Base-by-base conservation (phyloP, 768 basidiomycete species). In the Postia placenta region DNA sequence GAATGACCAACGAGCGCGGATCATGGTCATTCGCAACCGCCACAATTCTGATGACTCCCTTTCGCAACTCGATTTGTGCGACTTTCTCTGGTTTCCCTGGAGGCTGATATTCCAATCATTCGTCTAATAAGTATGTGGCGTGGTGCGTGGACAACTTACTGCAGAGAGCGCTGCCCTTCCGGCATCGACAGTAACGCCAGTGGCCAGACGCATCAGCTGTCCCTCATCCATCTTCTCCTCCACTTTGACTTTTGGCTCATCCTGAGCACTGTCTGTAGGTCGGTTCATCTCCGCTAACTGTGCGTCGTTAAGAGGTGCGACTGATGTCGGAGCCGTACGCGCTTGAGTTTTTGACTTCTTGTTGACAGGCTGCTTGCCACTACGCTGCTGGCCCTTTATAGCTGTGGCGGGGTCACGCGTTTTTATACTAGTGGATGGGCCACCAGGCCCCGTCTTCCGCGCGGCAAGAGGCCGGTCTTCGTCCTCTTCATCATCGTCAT, bases 1-100 rank as follows among this genome's bases (percentile, higher is more conserved):
- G 78, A 50, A 98, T 83, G 47, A 97, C 79, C 23, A 85, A 70
- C 2, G 90, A 90, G 25, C 83, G 80, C 2, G 87, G 81, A 39
- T 81, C 69, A 22, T 75, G 73, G 60, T 95, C 87, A 55, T 95
- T 95, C 54, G 87, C 82, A 1, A 96, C 90, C 17, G 92, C 81
- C 0, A 78, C 77, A 45, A 96, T 83, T 53, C 81, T 75, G 57
- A 97, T 97, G 51, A 95, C 73, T 5, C 87, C 85, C 51, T 79
- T 81, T 2, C 86, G 80, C 53, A 95, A 74, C 61, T 97, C 95
- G 17, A 84, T 67, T 14, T 80, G 75, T 2, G 92, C 86, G 12
- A 84, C 81, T 56, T 94, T 91, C 59, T 92, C 89, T 4, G 80
- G 65, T 61, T 78, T 81, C 40, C 67, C 59, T 20, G 76, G 68